Evolutionary conservation across 768 basidiomycete species (phyloP).

Genomic region (Pleurotus platypus): DNA sequence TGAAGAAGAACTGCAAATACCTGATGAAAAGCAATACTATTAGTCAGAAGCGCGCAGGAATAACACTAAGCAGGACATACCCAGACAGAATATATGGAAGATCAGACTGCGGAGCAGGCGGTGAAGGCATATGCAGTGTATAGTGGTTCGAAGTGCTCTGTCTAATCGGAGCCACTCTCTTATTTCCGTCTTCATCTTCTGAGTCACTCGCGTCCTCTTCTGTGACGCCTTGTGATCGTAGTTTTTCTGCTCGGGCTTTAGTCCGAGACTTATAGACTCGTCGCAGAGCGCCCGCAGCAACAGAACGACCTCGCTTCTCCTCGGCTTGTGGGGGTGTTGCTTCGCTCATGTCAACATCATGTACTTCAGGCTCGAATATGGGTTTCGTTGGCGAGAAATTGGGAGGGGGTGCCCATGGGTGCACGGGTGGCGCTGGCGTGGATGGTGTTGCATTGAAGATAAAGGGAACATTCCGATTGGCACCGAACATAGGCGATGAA

Average conservation of each 20-base stretch:
- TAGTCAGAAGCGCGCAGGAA: not conserved
- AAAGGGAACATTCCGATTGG: constrained; percentile 69
- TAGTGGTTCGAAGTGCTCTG: constrained; percentile 74
- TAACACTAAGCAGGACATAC: constrained; percentile 41
- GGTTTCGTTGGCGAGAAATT: constrained; percentile 52
- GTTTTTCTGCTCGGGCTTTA: constrained; percentile 31
- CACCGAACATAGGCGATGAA: constrained; percentile 54
- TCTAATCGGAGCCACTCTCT: constrained; percentile 33
- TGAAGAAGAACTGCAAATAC: constrained; percentile 95
- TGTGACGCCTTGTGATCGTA: constrained; percentile 26
- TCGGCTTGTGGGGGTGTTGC: constrained; percentile 54
- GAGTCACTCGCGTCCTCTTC: constrained; percentile 38
- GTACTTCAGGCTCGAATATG: constrained; percentile 37
- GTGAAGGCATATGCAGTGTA: constrained; percentile 75
- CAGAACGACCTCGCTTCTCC: constrained; percentile 35
- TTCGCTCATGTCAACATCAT: constrained; percentile 77
- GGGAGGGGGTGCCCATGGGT: constrained; percentile 66
- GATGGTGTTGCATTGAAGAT: constrained; percentile 47
- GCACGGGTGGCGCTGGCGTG: constrained; percentile 44
- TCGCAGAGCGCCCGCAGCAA: constrained; percentile 63
- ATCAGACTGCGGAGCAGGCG: constrained; percentile 53
- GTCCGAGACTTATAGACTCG: constrained; percentile 64
- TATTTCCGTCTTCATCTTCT: constrained; percentile 47
- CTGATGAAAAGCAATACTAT: constrained; percentile 31
- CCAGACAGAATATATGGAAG: constrained; percentile 82